Percentiles rank a stretch among this genome's conserved stretches.
phyloP scores from a whole-genome alignment of 2,329 filamentous ascomycete species.

The Pseudocercospora fuligena region DNA sequence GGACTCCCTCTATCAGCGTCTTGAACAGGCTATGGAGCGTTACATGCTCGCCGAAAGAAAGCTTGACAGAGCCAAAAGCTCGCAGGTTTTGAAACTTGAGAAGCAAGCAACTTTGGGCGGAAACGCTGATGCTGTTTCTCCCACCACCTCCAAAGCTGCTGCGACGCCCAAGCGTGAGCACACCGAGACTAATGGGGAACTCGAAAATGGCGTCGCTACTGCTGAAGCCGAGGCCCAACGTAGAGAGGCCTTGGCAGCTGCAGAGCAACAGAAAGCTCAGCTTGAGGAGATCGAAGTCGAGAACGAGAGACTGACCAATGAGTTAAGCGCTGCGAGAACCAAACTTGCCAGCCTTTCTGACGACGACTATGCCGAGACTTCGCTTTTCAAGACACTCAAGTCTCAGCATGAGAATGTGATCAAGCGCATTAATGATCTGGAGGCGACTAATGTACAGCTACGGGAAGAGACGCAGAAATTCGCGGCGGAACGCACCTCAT shows the following conservation, averaged over 20 bases:
- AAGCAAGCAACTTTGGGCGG: conserved; percentile 80
- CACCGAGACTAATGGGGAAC: conserved; percentile 54
- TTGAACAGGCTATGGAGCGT: conserved; percentile 85
- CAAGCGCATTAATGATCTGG: conserved; percentile 86
- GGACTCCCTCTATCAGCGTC: conserved; percentile 70
- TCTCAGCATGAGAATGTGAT: conserved; percentile 90
- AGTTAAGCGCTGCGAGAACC: conserved; percentile 74
- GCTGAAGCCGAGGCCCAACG: conserved; percentile 76
- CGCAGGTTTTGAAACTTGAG: conserved; percentile 89
- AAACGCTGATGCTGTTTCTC: conserved; percentile 47
- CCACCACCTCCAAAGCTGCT: conserved; percentile 46
- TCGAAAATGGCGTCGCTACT: conserved; percentile 60
- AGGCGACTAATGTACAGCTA: conserved; percentile 83
- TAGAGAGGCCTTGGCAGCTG: conserved; percentile 75
- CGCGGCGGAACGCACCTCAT: conserved; percentile 81
- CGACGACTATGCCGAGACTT: conserved; percentile 90
- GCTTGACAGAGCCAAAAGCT: conserved; percentile 84
- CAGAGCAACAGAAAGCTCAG: conserved; percentile 86
- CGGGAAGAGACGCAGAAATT: conserved; percentile 84
- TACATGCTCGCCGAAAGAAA: conserved; percentile 97
- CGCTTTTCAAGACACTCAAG: conserved; percentile 91
- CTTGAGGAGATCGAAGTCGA: conserved; percentile 78
- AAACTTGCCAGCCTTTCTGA: conserved; percentile 77
- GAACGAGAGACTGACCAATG: conserved; percentile 74
- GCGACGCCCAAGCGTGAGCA: conserved; percentile 56